Base-by-base conservation (phyloP, 2,329 filamentous ascomycete genomes). In the Ophiostoma sp. region DNA sequence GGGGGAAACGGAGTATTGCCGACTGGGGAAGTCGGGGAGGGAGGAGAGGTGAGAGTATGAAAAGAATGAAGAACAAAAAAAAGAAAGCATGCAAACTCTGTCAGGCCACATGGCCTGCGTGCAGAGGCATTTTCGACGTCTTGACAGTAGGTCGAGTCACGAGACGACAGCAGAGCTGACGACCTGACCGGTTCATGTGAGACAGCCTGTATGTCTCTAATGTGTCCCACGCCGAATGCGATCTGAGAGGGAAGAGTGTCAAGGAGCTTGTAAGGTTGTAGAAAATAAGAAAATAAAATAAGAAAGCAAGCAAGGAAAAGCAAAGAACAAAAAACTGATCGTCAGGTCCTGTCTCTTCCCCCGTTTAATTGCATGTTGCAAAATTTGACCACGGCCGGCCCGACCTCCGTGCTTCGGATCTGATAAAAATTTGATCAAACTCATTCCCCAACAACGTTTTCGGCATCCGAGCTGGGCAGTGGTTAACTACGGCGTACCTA, bases 401-500 rank as follows among this genome's bases (percentile, higher is more conserved):
- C 28, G 2, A 5, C 61, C 28, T 55, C 66, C 66, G 63, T 33
- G 42, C 17, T 33, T 68, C 64, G 42, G 64, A 9, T 28, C 42
- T 48, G 42, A 48, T 48, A 48, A 19, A 39, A 39, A 48, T 19
- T 25, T 12, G 36, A 33, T 22, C 4, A 15, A 63, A 17, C 17
- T 63, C 9, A 12, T 28, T 33, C 42, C 28, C 42, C 25, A 68
- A 48, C 64, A 22, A 6, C 45, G 17, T 15, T 36, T 19, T 57
- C 50, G 50, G 50, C 50, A 7, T 57, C 48, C 68, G 48, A 70
- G 68, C 68, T 33, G 15, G 42, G 5, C 31, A 0, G 11, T 7
- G 9, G 31, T 42, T 57, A 57, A 57, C 48, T 70, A 42, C 48
- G 68, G 48, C 68, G 68, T 57, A 70, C 7, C 50, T 70, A 70